Base-by-base conservation (phyloP, 768 basidiomycete genomes). In the Boletales sp. region DNA sequence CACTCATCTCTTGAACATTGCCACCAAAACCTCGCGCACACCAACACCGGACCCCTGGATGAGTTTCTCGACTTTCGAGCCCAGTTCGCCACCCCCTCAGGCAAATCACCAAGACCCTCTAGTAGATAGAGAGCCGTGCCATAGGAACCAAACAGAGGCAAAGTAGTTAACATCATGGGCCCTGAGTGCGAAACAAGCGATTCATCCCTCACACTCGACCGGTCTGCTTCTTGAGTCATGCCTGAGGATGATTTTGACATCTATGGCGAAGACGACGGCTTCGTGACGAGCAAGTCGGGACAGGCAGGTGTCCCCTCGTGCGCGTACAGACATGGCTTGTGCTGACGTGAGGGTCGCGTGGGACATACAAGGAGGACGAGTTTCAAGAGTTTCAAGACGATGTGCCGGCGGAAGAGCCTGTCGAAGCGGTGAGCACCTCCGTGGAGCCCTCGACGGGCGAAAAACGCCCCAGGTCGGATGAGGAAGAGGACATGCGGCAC, bases 191-290 rank as follows among this genome's bases (percentile, higher is more conserved):
- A 68, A 70, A 70, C 58, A 64, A 53, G 63, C 62, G 51, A 28
- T 28, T 66, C 66, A 58, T 38, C 25, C 51, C 52, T 69, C 53
- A 41, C 45, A 44, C 57, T 54, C 64, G 63, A 63, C 48, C 48
- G 4, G 33, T 53, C 55, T 59, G 41, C 55, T 59, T 21, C 4
- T 33, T 65, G 64, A 69, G 62, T 65, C 59, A 86, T 84, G 84
- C 75, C 82, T 71, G 82, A 84, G 73, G 85, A 86, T 71, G 84
- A 88, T 71, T 86, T 83, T 74, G 88, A 90, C 70, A 76, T 88
- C 57, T 91, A 91, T 48, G 87, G 84, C 46, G 87, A 87, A 70
- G 82, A 86, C 55, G 82, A 83, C 52, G 76, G 70, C 21, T 78
- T 75, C 58, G 61, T 53, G 39, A 56, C 57, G 15, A 67, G 49